phyloP scores from a whole-genome alignment of 768 basidiomycete species.

The Amanita pseudoporphyria region DNA sequence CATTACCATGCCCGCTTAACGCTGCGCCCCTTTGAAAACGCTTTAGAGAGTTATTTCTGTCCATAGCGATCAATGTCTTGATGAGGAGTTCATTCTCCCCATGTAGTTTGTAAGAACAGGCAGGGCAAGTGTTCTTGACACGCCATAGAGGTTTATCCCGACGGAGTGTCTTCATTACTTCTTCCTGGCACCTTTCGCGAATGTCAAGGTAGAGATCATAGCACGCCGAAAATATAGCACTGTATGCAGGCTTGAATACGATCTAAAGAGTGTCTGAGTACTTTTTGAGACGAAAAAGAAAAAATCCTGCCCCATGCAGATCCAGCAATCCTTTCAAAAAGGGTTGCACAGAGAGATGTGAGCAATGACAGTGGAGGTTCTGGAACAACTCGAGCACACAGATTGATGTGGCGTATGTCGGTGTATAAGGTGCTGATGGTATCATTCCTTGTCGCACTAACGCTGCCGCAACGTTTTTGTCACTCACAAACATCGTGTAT shows the following conservation, averaged over 20 bases:
- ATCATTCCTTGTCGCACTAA: conserved; percentile 17
- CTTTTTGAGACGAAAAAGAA: conserved; percentile 9
- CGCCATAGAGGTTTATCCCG: no score
- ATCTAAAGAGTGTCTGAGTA: conserved; percentile 8
- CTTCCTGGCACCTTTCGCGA: background rate
- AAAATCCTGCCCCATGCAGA: conserved; percentile 12
- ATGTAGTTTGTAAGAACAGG: conserved; percentile 19
- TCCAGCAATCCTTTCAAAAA: conserved; percentile 21
- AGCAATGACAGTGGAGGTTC: conserved; percentile 13
- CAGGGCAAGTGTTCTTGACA: conserved; percentile 18
- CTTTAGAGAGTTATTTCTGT: no score
- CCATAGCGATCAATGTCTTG: conserved; percentile 10
- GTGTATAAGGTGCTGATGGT: conserved; percentile 15
- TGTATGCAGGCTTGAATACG: background rate
- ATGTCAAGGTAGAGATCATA: conserved; percentile 15
- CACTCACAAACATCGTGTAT: background rate
- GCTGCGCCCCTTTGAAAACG: background rate
- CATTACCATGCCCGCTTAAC: background rate
- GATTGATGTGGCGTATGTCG: conserved; percentile 13
- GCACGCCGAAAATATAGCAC: no score
- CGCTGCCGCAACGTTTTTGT: conserved; percentile 8
- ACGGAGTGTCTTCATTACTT: conserved; percentile 14
- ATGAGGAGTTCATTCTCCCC: conserved; percentile 14
- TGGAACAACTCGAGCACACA: conserved; percentile 16
- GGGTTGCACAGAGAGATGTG: conserved; percentile 18